Evolutionary conservation across 345 rosid species (phyloP), one percentile per base, ranked within the genome.

Genomic region (Cardamine chenopodiifolia): DNA sequence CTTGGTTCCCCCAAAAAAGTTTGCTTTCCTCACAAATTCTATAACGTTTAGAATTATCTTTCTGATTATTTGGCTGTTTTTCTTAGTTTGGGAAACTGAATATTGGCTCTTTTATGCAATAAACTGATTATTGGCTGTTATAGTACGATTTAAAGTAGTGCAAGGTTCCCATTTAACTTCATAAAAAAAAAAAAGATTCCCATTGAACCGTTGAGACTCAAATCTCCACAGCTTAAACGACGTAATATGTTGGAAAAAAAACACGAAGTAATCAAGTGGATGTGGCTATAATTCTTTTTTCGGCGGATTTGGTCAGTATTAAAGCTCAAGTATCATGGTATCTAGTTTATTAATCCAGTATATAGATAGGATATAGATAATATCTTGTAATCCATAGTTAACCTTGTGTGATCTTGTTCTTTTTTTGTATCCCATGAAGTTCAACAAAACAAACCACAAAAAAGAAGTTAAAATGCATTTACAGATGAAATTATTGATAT

Each of bases 181-280:
- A 9, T 34, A 1, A 8, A 34, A 1, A 7, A 6, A 28, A 31
- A 34, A 34, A 57, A 54, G 39, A 70, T 57, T 70, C 44, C 18
- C 23, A 57, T 8, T 44, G 9, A 70, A 19, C 31, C 31, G 42
- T 57, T 66, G 53, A 32, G 12, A 35, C n/a, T 48, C 67, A 40
- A 58, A 61, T 71, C 59, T 47, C 26, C 37, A 34, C 28, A 71
- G 50, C 68, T 59, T 49, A 47, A 57, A 35, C 71, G 18, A 58
- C 58, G 31, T 45, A 34, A 47, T 2, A 32, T 31, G 34, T 31
- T 31, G 8, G 34, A 2, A 6, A 6, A 31, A 26, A 28, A 28
- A 28, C 4, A 6, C 34, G 34, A 31, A 31, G 34, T 31, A 31
- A 31, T 25, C 17, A 57, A 57, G 32, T 67, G 62, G 44, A 66